A percentile compares a stretch with the other conserved stretches of the same genome.
These are phyloP conservation scores for Myxozyma neglecta DNA, from an alignment of 805 yeast species.

Conservation along the genomic window DNA sequence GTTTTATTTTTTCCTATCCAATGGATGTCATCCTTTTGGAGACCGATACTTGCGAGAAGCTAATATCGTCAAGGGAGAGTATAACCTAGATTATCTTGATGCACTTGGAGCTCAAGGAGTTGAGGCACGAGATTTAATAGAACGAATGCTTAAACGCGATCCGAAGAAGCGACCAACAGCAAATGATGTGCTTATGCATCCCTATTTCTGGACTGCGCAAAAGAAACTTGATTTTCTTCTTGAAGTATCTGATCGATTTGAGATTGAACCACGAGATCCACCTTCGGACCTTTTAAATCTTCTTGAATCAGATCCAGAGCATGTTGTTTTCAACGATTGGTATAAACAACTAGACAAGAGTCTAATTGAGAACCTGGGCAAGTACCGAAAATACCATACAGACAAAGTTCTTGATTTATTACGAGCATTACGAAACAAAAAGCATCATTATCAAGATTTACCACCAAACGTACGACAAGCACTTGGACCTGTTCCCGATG, in stretches of 20 bases:
- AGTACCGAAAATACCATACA: conserved; percentile 83
- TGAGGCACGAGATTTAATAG: conserved; percentile 73
- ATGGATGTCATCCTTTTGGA: conserved; percentile 95
- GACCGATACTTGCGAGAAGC: conserved; percentile 84
- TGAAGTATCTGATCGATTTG: conserved; percentile 88
- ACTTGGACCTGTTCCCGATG: conserved; percentile 81
- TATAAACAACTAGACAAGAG: conserved; percentile 64
- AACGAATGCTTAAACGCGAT: conserved; percentile 66
- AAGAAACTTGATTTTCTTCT: conserved; percentile 80
- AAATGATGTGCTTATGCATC: conserved; percentile 68
- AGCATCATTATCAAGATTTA: conserved; percentile 90
- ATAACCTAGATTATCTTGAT: conserved; percentile 51
- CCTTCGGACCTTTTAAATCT: conserved; percentile 59
- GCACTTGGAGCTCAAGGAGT: conserved; percentile 45
- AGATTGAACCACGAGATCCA: conserved; percentile 77
- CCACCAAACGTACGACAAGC: conserved; percentile 62
- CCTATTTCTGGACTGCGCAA: conserved; percentile 77
- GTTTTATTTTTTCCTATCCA: conserved; percentile 78
- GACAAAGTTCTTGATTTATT: conserved; percentile 78
- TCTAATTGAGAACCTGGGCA: conserved; percentile 81
- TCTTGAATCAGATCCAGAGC: conserved; percentile 53
- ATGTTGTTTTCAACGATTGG: conserved; percentile 69
- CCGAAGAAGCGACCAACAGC: conserved; percentile 77
- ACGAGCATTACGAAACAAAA: conserved; percentile 87
- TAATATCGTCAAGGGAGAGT: conserved; percentile 72